phyloP scores from a whole-genome alignment of 2,329 filamentous ascomycete genomes.

The Botrytis sinoallii region DNA sequence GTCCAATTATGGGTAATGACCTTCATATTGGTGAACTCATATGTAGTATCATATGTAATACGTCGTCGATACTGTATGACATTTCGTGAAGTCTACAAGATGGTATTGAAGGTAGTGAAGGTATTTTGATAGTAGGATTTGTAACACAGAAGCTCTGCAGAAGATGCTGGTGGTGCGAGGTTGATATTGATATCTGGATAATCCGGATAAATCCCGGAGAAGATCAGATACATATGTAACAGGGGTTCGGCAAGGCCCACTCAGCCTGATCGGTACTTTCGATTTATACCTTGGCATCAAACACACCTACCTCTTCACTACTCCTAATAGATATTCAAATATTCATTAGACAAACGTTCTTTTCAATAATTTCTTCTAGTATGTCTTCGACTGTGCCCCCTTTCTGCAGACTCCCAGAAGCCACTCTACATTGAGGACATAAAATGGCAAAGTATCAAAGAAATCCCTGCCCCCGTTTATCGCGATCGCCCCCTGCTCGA shows the following conservation, averaged over 20 bases:
- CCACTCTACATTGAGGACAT: no score
- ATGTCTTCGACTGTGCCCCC: neutral
- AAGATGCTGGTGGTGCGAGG: neutral
- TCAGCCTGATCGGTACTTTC: neutral
- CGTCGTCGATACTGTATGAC: neutral
- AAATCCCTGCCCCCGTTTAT: neutral
- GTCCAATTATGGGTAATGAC: neutral
- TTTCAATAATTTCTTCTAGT: neutral
- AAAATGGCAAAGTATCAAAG: neutral
- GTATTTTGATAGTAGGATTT: neutral
- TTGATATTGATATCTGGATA: neutral
- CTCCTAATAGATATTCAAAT: neutral
- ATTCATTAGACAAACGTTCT: neutral
- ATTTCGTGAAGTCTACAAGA: neutral
- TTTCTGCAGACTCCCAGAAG: neutral
- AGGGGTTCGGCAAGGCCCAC: neutral
- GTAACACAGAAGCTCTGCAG: neutral
- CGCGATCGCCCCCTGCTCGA: neutral
- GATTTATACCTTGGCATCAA: neutral
- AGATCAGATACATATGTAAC: neutral
- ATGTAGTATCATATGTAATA: neutral
- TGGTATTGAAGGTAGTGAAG: neutral
- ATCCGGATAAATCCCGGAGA: neutral
- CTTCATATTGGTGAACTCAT: neutral
- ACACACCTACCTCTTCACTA: no score